A percentile compares a stretch with the other conserved stretches of the same genome.
These are phyloP conservation scores for Geotrichum cucujoidarum DNA, from an alignment of 1,139 yeast species.

Conservation along the genomic window DNA sequence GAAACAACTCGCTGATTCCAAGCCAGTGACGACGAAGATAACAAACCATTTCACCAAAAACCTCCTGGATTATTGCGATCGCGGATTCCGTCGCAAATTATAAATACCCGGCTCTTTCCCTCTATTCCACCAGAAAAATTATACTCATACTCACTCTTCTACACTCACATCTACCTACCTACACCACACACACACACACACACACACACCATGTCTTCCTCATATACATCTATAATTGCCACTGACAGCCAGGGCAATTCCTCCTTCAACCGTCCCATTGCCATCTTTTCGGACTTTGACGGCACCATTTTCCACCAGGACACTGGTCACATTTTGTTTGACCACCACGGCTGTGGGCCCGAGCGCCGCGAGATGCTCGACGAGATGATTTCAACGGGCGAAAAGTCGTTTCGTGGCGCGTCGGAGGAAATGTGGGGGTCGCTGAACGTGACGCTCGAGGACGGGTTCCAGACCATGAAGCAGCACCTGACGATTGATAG, in stretches of 20 bases:
- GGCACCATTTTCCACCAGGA: slow-evolving; percentile 45
- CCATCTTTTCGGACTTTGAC: slow-evolving; percentile 42
- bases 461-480: slow-evolving; percentile 52
- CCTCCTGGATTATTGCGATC: too few species aligned
- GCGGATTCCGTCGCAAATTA: too few species aligned
- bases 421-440: slow-evolving; percentile 45
- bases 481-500: slow-evolving; percentile 53
- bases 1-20: too few species aligned
- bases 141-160: neutral
- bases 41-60: too few species aligned
- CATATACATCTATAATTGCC: slow-evolving; percentile 3
- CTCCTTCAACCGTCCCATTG: slow-evolving; percentile 30
- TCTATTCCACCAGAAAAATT: too few species aligned
- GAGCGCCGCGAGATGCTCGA: slow-evolving; percentile 39
- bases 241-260: slow-evolving; percentile 18
- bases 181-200: neutral
- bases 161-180: neutral
- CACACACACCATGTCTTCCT: neutral
- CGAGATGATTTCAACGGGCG: slow-evolving; percentile 37
- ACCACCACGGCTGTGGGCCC: slow-evolving; percentile 42
- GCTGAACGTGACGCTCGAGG: slow-evolving; percentile 43
- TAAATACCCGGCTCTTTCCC: neutral
- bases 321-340: slow-evolving; percentile 44
- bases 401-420: slow-evolving; percentile 39
- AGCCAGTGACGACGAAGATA: too few species aligned